These are phyloP conservation scores for Backusella liffmaniae DNA, from an alignment of 192 early-diverging fungal species.

Conservation along the genomic window DNA sequence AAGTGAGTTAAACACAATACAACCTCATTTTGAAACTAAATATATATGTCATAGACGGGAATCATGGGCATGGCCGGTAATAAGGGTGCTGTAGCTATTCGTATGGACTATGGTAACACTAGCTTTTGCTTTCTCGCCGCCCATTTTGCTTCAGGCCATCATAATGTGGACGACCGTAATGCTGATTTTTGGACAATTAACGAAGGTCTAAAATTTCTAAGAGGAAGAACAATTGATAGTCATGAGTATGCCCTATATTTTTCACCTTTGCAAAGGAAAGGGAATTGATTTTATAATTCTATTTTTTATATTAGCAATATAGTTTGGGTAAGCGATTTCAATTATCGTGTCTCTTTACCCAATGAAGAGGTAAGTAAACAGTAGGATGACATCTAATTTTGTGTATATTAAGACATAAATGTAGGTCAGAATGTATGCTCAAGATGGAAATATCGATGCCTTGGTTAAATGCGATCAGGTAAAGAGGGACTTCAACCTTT, in stretches of 20 bases:
- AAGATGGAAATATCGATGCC: slow-evolving; percentile 43
- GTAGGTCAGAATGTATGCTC: slow-evolving; percentile 44
- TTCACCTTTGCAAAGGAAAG: background rate
- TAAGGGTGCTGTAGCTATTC: slow-evolving; percentile 95
- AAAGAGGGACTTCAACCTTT: slow-evolving; percentile 4
- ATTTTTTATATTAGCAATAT: slow-evolving; percentile 41
- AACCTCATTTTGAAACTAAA: background rate
- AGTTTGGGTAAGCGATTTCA: slow-evolving; percentile 93
- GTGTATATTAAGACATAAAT: background rate
- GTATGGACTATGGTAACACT: slow-evolving; percentile 84
- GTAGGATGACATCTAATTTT: background rate
- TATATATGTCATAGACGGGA: slow-evolving; percentile 65
- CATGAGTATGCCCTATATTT: slow-evolving; percentile 64
- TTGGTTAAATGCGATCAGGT: slow-evolving; percentile 63
- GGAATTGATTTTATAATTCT: background rate
- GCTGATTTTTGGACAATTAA: slow-evolving; percentile 81
- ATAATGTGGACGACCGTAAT: slow-evolving; percentile 78
- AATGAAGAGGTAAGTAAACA: slow-evolving; percentile 65
- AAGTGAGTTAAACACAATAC: slow-evolving; percentile 40
- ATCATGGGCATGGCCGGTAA: slow-evolving; percentile 95
- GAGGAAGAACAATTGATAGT: slow-evolving; percentile 66
- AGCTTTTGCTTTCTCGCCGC: slow-evolving; percentile 88
- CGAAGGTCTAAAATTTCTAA: slow-evolving; percentile 67
- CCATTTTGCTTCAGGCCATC: slow-evolving; percentile 88
- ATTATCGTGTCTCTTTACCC: slow-evolving; percentile 79